These are phyloP conservation scores for Diaporthe humulicola DNA, from an alignment of 2,329 filamentous ascomycete species.

Conservation along the genomic window DNA sequence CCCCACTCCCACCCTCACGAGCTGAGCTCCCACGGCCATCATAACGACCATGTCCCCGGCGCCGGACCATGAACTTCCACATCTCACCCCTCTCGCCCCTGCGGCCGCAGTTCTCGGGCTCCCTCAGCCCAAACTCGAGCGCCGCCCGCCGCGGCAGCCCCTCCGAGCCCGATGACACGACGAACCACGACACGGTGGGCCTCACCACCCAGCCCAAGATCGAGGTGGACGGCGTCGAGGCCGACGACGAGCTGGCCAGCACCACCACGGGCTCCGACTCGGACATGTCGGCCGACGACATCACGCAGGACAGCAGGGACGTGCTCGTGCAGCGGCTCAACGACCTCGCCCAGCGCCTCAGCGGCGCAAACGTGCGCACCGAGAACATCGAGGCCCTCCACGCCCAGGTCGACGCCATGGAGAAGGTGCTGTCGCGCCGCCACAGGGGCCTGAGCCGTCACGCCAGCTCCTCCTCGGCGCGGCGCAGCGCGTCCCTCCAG, in stretches of 20 bases:
- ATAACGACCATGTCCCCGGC: conserved; percentile 35
- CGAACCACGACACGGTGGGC: conserved; percentile 24
- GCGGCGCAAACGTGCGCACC: conserved; percentile 45
- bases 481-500: conserved; percentile 4
- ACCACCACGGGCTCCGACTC: conserved; percentile 31
- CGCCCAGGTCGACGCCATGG: conserved; percentile 59
- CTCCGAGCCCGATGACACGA: conserved; percentile 10
- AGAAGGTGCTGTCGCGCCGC: conserved; percentile 47
- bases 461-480: not conserved
- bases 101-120: conserved; percentile 47
- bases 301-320: conserved; percentile 55
- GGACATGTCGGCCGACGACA: conserved; percentile 40
- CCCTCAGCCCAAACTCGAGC: conserved; percentile 36
- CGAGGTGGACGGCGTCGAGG: conserved; percentile 42
- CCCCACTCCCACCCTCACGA: not conserved
- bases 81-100: conserved; percentile 51
- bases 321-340: conserved; percentile 60
- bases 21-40: not conserved
- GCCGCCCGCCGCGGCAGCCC: conserved; percentile 29
- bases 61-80: conserved; percentile 47
- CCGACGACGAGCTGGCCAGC: conserved; percentile 38
- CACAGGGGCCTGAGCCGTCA: conserved; percentile 11
- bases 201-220: conserved; percentile 34
- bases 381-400: conserved; percentile 54
- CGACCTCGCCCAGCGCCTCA: conserved; percentile 54